Evolutionary conservation across 768 basidiomycete species (phyloP).

Genomic region (Suillus subalutaceus): DNA sequence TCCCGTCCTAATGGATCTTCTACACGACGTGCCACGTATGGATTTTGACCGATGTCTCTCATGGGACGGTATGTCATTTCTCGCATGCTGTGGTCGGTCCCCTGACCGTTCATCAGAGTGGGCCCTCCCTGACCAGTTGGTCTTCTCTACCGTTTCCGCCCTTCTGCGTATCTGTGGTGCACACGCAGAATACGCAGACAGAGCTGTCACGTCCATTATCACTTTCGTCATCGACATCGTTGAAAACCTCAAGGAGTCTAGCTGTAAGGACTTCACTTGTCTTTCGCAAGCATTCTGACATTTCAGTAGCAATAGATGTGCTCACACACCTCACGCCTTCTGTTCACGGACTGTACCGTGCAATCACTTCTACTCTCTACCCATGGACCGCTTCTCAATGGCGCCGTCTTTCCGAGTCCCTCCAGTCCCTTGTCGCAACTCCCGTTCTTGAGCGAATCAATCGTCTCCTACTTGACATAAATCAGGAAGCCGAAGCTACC

Average conservation of each 20-base stretch:
- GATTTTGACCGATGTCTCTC: conserved; percentile 79
- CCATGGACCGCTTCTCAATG: conserved; percentile 73
- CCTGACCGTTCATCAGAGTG: conserved; percentile 56
- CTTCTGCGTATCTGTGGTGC: conserved; percentile 65
- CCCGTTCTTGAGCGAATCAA: conserved; percentile 74
- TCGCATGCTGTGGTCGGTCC: not conserved
- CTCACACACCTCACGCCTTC: conserved; percentile 79
- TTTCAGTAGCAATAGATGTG: conserved; percentile 60
- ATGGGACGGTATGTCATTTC: conserved; percentile 66
- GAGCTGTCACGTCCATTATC: conserved; percentile 61
- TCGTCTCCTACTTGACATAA: conserved; percentile 63
- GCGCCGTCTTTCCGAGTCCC: conserved; percentile 52
- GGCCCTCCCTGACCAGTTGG: conserved; percentile 85
- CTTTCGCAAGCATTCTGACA: not conserved
- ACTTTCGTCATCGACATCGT: conserved; percentile 61
- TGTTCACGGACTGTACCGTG: conserved; percentile 85
- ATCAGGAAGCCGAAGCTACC: conserved; percentile 55
- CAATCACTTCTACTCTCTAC: conserved; percentile 78
- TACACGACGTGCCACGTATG: conserved; percentile 71
- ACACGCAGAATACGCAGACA: conserved; percentile 50
- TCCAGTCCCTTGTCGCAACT: conserved; percentile 66
- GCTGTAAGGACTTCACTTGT: conserved; percentile 45
- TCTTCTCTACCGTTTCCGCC: conserved; percentile 77
- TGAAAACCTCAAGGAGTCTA: conserved; percentile 52
- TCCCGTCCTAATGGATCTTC: conserved; percentile 63